These are phyloP conservation scores for Cairneyella variabilis DNA, from an alignment of 495 filamentous ascomycete genomes.

Conservation along the genomic window DNA sequence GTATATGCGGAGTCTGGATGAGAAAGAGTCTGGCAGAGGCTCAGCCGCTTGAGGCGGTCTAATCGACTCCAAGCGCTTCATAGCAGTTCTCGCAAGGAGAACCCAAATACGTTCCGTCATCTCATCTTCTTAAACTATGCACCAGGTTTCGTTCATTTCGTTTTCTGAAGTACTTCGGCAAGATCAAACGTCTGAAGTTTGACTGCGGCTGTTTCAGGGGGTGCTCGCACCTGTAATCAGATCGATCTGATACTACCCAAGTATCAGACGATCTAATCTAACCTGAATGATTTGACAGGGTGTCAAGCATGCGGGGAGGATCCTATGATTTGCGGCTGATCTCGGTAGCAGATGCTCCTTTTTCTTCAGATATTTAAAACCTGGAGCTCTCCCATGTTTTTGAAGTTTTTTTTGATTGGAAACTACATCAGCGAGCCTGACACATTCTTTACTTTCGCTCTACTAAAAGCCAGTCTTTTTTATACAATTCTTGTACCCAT, in stretches of 20 bases:
- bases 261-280: not conserved
- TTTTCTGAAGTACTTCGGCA: not conserved
- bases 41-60: not conserved
- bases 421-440: not conserved
- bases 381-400: not conserved
- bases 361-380: not conserved
- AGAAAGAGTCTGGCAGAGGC: too few species aligned
- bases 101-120: not conserved
- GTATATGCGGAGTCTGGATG: too few species aligned
- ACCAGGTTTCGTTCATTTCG: too few species aligned
- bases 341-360: not conserved
- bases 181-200: slow-evolving; percentile 2
- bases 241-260: too few species aligned
- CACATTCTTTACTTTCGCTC: not conserved
- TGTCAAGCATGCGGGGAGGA: not conserved
- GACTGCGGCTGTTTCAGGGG: not conserved
- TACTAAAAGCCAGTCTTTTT: not conserved
- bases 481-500: not conserved
- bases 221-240: not conserved
- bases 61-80: not conserved
- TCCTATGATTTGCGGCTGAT: not conserved
- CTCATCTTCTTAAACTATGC: not conserved
- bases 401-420: not conserved
- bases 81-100: not conserved
- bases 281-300: not conserved